These are phyloP conservation scores for Cenchrus purpureus DNA, from an alignment of 176 grass and related monocot species.

Conservation along the genomic window DNA sequence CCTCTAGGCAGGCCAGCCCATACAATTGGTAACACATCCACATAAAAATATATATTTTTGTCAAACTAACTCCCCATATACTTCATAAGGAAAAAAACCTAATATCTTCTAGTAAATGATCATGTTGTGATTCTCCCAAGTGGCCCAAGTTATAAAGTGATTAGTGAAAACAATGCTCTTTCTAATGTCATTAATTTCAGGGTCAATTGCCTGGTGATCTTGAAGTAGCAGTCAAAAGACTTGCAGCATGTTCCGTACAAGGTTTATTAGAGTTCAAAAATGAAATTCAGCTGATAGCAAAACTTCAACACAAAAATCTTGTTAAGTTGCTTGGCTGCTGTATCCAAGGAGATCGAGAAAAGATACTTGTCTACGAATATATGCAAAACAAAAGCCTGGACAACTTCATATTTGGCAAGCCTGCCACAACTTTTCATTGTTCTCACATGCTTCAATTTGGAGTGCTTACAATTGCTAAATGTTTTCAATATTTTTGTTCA, in stretches of 20 bases:
- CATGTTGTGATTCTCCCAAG: not conserved
- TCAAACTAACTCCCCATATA: not conserved
- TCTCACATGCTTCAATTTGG: not conserved
- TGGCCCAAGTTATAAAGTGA: not conserved
- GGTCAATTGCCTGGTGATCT: constrained; percentile 50
- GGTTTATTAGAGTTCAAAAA: constrained; percentile 70
- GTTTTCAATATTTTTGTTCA: not conserved
- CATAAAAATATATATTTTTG: not conserved
- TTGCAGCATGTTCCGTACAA: constrained; percentile 56
- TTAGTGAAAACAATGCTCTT: not conserved
- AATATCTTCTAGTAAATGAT: not conserved
- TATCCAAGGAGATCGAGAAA: constrained; percentile 54
- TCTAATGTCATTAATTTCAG: constrained; percentile 31
- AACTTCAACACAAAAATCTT: constrained; percentile 67
- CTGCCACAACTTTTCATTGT: not conserved
- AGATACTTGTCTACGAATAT: constrained; percentile 76
- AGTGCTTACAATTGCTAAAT: not conserved
- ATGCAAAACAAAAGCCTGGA: constrained; percentile 86
- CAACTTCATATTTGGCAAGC: constrained; percentile 57
- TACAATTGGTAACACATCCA: not conserved
- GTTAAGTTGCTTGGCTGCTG: constrained; percentile 57
- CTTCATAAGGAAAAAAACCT: not conserved
- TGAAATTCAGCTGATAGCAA: constrained; percentile 54
- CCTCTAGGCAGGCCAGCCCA: no score
- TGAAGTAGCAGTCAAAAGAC: constrained; percentile 72